Conservation (phyloP, 2,329 filamentous ascomycete species). For the Samsoniella hepiali region DNA sequence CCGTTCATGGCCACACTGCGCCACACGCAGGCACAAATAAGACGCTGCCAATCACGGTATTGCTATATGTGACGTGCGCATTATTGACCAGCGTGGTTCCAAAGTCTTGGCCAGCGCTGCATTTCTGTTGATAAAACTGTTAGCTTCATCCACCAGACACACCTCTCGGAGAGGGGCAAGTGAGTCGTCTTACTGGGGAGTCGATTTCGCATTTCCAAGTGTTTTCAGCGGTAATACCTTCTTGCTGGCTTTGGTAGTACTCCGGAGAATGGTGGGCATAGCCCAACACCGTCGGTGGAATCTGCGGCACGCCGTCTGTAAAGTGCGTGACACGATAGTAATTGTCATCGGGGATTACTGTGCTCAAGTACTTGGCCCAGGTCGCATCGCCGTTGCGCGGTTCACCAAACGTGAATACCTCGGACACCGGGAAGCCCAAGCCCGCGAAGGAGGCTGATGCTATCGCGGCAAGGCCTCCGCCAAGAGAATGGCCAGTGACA, state of each 20-base stretch:
- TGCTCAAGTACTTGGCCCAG: conserved; percentile 8
- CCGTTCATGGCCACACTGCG: conserved; percentile 8
- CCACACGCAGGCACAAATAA: conserved; percentile 14
- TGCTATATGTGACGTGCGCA: conserved; percentile 14
- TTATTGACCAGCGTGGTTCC: background rate
- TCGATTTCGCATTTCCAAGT: conserved; percentile 15
- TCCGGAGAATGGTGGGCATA: conserved; percentile 56
- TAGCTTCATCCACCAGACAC: background rate
- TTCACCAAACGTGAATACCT: conserved; percentile 8
- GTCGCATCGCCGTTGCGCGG: conserved; percentile 13
- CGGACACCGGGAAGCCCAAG: conserved; percentile 5
- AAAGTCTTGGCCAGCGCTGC: conserved; percentile 10
- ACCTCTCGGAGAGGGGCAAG: background rate
- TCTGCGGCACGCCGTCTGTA: conserved; percentile 59
- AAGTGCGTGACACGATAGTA: conserved; percentile 54
- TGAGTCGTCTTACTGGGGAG: background rate
- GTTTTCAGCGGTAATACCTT: conserved; percentile 1
- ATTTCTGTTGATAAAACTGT: background rate
- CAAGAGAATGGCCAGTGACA: conserved; percentile 13
- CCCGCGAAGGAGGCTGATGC: conserved; percentile 3
- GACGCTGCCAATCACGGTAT: conserved; percentile 11
- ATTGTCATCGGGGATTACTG: background rate
- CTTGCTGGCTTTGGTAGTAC: conserved; percentile 7
- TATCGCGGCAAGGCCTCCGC: conserved; percentile 9
- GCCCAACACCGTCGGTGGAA: conserved; percentile 54